Conservation (phyloP, 1,139 yeast genomes). For the Nakaseomyces nivariensis region DNA sequence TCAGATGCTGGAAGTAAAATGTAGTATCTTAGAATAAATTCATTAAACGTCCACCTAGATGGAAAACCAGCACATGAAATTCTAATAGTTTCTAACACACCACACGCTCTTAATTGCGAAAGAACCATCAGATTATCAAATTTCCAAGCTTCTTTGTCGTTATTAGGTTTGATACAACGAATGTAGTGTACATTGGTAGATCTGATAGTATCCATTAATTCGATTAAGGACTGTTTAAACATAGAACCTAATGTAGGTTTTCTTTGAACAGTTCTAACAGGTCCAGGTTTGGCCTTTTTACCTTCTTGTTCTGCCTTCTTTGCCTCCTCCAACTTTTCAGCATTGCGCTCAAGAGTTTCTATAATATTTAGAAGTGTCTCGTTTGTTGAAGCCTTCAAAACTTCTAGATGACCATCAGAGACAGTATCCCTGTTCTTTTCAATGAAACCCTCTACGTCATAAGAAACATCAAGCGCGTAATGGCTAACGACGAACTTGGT, state of each 20-base stretch:
- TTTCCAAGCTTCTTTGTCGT: constrained; percentile 88
- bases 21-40: constrained; percentile 84
- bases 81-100: constrained; percentile 92
- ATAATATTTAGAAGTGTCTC: constrained; percentile 55
- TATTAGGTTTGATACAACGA: constrained; percentile 96
- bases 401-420: constrained; percentile 89
- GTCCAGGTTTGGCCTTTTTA: constrained; percentile 27
- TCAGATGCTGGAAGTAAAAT: constrained; percentile 62
- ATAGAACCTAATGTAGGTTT: constrained; percentile 94
- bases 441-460: constrained; percentile 89
- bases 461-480: constrained; percentile 89
- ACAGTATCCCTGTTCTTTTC: constrained; percentile 97
- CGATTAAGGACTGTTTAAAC: constrained; percentile 85
- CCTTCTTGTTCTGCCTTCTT: constrained; percentile 32
- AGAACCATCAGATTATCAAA: constrained; percentile 93
- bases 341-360: constrained; percentile 49
- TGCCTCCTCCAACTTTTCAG: constrained; percentile 39
- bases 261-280: constrained; percentile 41
- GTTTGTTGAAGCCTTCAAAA: constrained; percentile 60
- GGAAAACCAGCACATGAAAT: constrained; percentile 98
- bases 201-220: constrained; percentile 84
- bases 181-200: constrained; percentile 94
- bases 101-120: constrained; percentile 94
- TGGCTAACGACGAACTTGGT: constrained; percentile 84
- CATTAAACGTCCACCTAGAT: constrained; percentile 89